Evolutionary conservation across 1,284 basidiomycete species (phyloP).

Genomic region (Wallemia hederae): DNA sequence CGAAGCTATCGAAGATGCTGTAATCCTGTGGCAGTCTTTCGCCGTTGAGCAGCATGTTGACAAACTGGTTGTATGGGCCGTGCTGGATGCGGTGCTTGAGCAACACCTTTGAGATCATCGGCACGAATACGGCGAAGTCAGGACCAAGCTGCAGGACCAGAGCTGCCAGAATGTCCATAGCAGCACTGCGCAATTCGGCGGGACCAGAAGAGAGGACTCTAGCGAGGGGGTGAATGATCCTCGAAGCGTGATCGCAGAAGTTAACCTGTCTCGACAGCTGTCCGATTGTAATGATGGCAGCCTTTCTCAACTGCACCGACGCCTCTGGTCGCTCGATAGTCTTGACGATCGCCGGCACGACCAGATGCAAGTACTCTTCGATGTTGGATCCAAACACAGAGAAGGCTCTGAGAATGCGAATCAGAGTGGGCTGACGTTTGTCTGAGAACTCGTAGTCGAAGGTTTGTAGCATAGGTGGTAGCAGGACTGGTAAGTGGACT

Average conservation of each 20-base stretch:
- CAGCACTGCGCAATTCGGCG: conserved; percentile 45
- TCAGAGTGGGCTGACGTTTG: conserved; percentile 41
- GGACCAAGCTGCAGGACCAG: conserved; percentile 76
- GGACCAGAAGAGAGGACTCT: conserved; percentile 57
- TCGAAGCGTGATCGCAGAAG: conserved; percentile 92
- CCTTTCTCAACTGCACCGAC: conserved; percentile 43
- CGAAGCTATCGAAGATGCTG: conserved; percentile 17
- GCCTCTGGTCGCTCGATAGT: conserved; percentile 65
- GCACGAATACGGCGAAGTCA: conserved; percentile 90
- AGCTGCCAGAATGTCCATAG: conserved; percentile 81
- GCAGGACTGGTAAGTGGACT: conserved; percentile 71
- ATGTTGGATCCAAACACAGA: conserved; percentile 85
- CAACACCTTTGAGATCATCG: conserved; percentile 81
- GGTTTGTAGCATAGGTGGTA: conserved; percentile 62
- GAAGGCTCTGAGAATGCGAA: conserved; percentile 61
- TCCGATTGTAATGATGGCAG: conserved; percentile 72
- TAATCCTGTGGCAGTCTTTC: conserved; percentile 49
- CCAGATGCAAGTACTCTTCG: conserved; percentile 90
- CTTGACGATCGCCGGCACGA: conserved; percentile 79
- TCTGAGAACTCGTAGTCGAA: conserved; percentile 60
- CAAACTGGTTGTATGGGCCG: conserved; percentile 58
- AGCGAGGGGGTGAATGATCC: conserved; percentile 85
- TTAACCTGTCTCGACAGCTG: conserved; percentile 78
- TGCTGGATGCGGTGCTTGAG: conserved; percentile 55
- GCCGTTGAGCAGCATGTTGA: conserved; percentile 66